Evolutionary conservation across 2,329 filamentous ascomycete genomes (phyloP).

Genomic region (Cladosporium oxysporum): DNA sequence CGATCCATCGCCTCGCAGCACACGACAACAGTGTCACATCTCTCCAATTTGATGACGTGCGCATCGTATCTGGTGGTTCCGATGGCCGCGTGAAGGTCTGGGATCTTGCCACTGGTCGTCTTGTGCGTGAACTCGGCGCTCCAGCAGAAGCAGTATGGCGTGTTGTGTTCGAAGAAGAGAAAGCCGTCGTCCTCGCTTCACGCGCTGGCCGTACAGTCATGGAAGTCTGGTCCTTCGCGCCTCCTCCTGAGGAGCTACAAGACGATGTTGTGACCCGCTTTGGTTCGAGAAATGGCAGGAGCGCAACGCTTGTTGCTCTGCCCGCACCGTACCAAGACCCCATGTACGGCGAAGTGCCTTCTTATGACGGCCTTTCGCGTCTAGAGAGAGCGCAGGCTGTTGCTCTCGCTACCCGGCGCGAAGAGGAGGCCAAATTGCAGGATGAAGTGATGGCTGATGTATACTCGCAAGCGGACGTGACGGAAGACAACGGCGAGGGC

Average conservation of each 20-base stretch:
- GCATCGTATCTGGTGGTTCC: conserved; percentile 92
- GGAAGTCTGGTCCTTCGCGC: conserved; percentile 98
- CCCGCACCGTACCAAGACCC: conserved; percentile 33
- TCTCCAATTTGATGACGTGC: conserved; percentile 92
- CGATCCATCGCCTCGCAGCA: conserved; percentile 90
- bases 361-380: conserved; percentile 20
- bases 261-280: conserved; percentile 13
- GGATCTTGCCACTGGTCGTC: conserved; percentile 87
- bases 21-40: conserved; percentile 99
- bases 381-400: neutral
- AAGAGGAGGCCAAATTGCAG: conserved; percentile 21
- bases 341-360: conserved; percentile 31
- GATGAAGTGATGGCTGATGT: conserved; percentile 33
- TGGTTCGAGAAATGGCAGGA: conserved; percentile 1
- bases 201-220: conserved; percentile 86
- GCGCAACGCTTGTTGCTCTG: conserved; percentile 20
- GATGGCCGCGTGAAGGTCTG: conserved; percentile 99
- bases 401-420: neutral
- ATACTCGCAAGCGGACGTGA: conserved; percentile 21
- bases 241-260: conserved; percentile 62
- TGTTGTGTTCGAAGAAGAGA: conserved; percentile 97
- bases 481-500: conserved; percentile 3
- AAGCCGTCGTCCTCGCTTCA: conserved; percentile 92
- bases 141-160: conserved; percentile 96
- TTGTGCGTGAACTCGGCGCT: conserved; percentile 86